phyloP scores from a whole-genome alignment of 257 asterid genomes.

The Mitragyna speciosa region DNA sequence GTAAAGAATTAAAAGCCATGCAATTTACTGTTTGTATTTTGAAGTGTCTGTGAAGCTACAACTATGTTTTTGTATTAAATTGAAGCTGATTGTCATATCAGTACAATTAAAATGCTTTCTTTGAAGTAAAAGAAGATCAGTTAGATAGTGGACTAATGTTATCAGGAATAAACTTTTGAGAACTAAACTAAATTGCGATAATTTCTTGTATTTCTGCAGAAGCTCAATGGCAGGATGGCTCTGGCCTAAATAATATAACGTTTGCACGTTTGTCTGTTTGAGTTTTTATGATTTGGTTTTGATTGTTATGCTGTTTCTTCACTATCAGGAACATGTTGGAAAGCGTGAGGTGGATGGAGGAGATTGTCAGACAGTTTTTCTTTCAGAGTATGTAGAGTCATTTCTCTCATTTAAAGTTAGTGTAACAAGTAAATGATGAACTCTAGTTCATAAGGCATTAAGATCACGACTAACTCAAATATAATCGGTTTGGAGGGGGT shows the following conservation, averaged over 20 bases:
- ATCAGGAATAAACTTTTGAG: not conserved
- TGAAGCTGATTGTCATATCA: not conserved
- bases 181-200: not conserved
- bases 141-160: not conserved
- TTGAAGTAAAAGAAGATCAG: not conserved
- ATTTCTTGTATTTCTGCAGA: not conserved
- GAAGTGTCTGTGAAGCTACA: not conserved
- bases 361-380: slow-evolving; percentile 82
- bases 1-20: not conserved
- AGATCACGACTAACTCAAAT: not conserved
- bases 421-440: not conserved
- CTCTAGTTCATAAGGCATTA: not conserved
- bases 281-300: not conserved
- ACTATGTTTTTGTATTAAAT: not conserved
- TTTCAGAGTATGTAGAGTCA: slow-evolving; percentile 72
- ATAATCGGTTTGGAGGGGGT: not conserved
- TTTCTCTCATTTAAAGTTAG: not conserved
- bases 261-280: not conserved
- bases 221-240: not conserved
- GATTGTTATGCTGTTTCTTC: not conserved
- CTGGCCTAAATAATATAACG: not conserved
- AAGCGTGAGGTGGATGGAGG: slow-evolving; percentile 89
- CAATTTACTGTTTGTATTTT: not conserved
- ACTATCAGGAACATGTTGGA: slow-evolving; percentile 59
- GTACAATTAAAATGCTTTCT: slow-evolving; percentile 1